Conservation (phyloP, 2,329 filamentous ascomycete species). For the Tolypocladium endophyticum region DNA sequence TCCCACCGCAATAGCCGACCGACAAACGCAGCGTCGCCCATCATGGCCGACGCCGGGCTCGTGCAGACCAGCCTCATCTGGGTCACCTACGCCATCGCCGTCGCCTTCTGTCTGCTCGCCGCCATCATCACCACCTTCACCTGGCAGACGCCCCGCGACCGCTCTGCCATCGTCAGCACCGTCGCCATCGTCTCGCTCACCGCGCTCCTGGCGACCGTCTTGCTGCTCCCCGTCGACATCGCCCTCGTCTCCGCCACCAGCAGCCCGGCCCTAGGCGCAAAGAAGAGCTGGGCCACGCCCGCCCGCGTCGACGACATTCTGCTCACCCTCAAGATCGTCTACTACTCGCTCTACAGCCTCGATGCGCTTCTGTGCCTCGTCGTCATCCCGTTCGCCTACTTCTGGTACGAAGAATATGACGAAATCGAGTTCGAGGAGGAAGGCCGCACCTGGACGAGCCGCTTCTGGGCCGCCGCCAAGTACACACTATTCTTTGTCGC, state of each 20-base stretch:
- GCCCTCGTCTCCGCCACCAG: conserved; percentile 87
- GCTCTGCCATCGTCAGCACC: conserved; percentile 69
- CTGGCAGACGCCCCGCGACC: conserved; percentile 82
- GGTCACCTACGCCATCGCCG: conserved; percentile 80
- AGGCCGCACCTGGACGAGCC: conserved; percentile 56
- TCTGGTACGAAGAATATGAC: conserved; percentile 96
- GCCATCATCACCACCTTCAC: conserved; percentile 80
- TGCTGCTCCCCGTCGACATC: conserved; percentile 90
- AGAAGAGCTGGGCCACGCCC: conserved; percentile 92
- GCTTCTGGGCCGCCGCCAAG: conserved; percentile 77
- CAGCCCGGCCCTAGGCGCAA: conserved; percentile 61
- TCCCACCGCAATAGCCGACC: neutral
- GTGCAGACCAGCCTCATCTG: conserved; percentile 89
- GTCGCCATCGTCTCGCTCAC: conserved; percentile 84
- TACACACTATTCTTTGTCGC: conserved; percentile 81
- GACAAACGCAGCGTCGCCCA: conserved; percentile 4
- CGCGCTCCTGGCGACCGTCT: conserved; percentile 77
- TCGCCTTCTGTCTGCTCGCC: conserved; percentile 65
- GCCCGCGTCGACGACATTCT: conserved; percentile 69
- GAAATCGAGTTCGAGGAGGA: conserved; percentile 82
- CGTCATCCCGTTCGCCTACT: conserved; percentile 91
- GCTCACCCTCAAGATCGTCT: conserved; percentile 73
- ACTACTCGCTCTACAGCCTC: conserved; percentile 85
- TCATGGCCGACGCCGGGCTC: conserved; percentile 42
- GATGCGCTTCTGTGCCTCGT: conserved; percentile 84